phyloP scores from a whole-genome alignment of 805 yeast genomes.

The Sungouiella blattae region DNA sequence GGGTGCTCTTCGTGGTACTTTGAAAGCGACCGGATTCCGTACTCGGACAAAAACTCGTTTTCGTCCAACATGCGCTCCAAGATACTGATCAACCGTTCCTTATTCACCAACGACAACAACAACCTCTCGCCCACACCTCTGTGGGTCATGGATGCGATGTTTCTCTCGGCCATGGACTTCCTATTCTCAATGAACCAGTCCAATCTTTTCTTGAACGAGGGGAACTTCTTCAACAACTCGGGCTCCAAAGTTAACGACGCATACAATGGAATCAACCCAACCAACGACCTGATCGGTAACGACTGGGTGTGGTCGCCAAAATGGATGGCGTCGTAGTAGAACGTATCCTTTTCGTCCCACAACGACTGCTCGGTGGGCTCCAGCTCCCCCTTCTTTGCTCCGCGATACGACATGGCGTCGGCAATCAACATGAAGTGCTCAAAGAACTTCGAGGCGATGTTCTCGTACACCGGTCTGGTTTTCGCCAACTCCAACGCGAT shows the following conservation, averaged over 20 bases:
- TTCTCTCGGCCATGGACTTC: constrained; percentile 67
- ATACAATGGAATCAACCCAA: constrained; percentile 86
- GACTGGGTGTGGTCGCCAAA: constrained; percentile 64
- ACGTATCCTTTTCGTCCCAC: constrained; percentile 88
- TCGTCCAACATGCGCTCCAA: constrained; percentile 81
- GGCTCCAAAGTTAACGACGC: constrained; percentile 89
- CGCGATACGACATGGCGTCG: constrained; percentile 82
- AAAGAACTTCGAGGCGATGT: constrained; percentile 89
- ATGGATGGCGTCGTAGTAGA: constrained; percentile 90
- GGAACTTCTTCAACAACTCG: constrained; percentile 70
- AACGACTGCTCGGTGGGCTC: constrained; percentile 55
- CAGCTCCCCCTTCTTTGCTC: constrained; percentile 37
- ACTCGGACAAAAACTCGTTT: constrained; percentile 76
- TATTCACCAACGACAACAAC: constrained; percentile 73
- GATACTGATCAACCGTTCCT: constrained; percentile 73
- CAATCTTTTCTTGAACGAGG: constrained; percentile 76
- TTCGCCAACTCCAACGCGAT: constrained; percentile 89
- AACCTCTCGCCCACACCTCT: constrained; percentile 82
- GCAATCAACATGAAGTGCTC: constrained; percentile 90
- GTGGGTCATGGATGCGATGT: constrained; percentile 78
- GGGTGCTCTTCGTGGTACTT: constrained; percentile 84
- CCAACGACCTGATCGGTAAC: constrained; percentile 82
- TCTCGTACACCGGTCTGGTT: constrained; percentile 81
- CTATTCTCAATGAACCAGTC: constrained; percentile 80
- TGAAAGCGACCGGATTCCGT: constrained; percentile 85